Percentiles rank a stretch among this genome's conserved stretches.
phyloP scores from a whole-genome alignment of 306 rosid species.

The Trifolium repens region DNA sequence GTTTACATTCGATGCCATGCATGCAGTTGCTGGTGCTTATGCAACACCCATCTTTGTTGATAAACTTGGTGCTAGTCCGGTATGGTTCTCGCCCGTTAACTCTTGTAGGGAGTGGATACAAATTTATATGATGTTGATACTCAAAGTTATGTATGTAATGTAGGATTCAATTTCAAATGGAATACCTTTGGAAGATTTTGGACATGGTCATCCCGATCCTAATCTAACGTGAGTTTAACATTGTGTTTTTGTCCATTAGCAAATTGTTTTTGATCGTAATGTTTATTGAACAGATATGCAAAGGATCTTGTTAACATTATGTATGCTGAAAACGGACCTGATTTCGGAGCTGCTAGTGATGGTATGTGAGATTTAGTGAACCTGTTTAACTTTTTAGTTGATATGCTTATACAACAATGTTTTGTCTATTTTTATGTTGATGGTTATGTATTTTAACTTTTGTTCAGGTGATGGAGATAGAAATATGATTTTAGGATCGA shows the following conservation, averaged over 20 bases:
- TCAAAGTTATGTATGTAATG: constrained; percentile 49
- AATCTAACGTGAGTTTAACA: constrained; percentile 78
- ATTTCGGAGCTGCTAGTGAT: constrained; percentile 99
- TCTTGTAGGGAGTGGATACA: constrained; percentile 16
- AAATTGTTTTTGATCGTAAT: constrained; percentile 37
- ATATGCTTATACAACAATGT: constrained; percentile 17
- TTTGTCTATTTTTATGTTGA: constrained; percentile 20
- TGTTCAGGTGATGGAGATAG: constrained; percentile 95
- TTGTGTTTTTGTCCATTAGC: constrained; percentile 24
- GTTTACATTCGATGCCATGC: constrained; percentile 95
- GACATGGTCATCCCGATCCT: constrained; percentile 98
- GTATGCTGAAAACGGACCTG: constrained; percentile 84
- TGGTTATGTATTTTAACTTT: constrained; percentile 14
- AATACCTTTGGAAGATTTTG: constrained; percentile 94
- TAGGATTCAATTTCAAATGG: constrained; percentile 93
- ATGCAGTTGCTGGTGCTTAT: constrained; percentile 98
- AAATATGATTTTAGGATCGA: constrained; percentile 90
- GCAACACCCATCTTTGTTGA: constrained; percentile 94
- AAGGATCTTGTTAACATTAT: constrained; percentile 86
- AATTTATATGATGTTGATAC: constrained; percentile 38
- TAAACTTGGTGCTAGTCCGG: constrained; percentile 82
- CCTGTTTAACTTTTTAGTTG: not conserved
- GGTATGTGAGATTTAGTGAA: constrained; percentile 56
- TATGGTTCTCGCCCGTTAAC: constrained; percentile 46
- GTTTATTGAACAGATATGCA: constrained; percentile 71